phyloP scores from a whole-genome alignment of 2,329 filamentous ascomycete species.

The Ophiognomonia clavigignenti-juglandacearum region DNA sequence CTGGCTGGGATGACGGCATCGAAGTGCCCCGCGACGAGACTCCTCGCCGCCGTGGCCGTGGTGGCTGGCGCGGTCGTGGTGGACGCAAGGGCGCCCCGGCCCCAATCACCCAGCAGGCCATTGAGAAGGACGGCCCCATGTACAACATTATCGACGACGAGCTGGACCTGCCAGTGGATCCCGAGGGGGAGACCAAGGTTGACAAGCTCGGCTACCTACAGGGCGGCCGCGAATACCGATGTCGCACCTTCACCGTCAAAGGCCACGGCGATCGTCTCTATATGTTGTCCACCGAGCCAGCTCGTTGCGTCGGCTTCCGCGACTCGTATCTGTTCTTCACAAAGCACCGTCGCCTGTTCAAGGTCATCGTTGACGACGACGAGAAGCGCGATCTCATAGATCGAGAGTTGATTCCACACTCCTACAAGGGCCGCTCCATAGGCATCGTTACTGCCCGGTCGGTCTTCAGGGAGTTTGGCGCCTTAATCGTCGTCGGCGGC shows the following conservation, averaged over 20 bases:
- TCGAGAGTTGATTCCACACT: conserved; percentile 91
- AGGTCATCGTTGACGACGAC: conserved; percentile 97
- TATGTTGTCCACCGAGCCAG: conserved; percentile 98
- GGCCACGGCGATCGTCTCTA: conserved; percentile 83
- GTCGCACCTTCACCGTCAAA: conserved; percentile 87
- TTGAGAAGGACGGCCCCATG: conserved; percentile 91
- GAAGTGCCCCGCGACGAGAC: conserved; percentile 51
- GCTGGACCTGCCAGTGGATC: conserved; percentile 79
- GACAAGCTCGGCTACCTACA: conserved; percentile 81
- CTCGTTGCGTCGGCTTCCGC: conserved; percentile 91
- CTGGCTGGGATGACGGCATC: conserved; percentile 68
- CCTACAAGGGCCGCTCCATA: conserved; percentile 96
- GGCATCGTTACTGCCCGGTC: conserved; percentile 95
- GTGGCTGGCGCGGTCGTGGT: conserved; percentile 65
- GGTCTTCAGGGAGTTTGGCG: conserved; percentile 94
- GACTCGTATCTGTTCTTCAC: conserved; percentile 99
- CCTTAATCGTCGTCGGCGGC: conserved; percentile 88
- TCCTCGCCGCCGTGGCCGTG: conserved; percentile 60
- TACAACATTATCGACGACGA: conserved; percentile 90
- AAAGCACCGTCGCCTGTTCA: conserved; percentile 93
- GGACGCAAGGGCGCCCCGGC: conserved; percentile 64
- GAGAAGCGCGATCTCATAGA: conserved; percentile 97
- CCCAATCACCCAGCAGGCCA: conserved; percentile 75
- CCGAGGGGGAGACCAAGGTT: conserved; percentile 88
- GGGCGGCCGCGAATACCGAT: conserved; percentile 86